Conservation (phyloP, 78 protist species). For the Speleostelium caveatum region DNA sequence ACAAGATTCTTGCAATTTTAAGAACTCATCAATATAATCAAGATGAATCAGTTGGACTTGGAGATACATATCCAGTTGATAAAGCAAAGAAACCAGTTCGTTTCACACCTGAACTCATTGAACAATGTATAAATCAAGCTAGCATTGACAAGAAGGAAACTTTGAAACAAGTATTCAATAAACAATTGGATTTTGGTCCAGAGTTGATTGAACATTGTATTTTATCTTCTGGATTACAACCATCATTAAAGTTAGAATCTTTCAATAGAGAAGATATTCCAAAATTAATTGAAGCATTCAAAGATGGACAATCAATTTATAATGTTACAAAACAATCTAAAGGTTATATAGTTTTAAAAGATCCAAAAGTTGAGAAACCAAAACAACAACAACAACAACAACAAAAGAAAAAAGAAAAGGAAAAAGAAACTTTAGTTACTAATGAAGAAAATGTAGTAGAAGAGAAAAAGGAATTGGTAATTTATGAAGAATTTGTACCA, state of each 20-base stretch:
- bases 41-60: constrained; percentile 54
- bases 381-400: constrained; percentile 29
- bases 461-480: constrained; percentile 11
- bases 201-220: constrained; percentile 67
- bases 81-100: constrained; percentile 31
- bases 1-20: constrained; percentile 44
- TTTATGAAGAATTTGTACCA: constrained; percentile 91
- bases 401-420: no score
- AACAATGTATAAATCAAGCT: constrained; percentile 6
- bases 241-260: constrained; percentile 14
- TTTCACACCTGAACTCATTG: constrained; percentile 14
- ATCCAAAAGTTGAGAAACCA: constrained; percentile 24
- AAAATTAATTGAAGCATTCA: constrained; percentile 9
- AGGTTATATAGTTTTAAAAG: constrained; percentile 56
- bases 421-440: constrained; percentile 18
- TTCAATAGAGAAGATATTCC: background rate
- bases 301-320: constrained; percentile 43
- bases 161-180: constrained; percentile 63
- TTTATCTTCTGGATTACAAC: constrained; percentile 41
- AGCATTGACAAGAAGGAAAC: constrained; percentile 47
- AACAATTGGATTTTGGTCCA: constrained; percentile 66
- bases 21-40: constrained; percentile 79
- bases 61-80: constrained; percentile 68
- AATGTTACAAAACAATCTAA: constrained; percentile 18
- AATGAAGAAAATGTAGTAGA: no score